Evolutionary conservation across 176 grass and related monocot species (phyloP).

Genomic region (Zoysia pacifica): DNA sequence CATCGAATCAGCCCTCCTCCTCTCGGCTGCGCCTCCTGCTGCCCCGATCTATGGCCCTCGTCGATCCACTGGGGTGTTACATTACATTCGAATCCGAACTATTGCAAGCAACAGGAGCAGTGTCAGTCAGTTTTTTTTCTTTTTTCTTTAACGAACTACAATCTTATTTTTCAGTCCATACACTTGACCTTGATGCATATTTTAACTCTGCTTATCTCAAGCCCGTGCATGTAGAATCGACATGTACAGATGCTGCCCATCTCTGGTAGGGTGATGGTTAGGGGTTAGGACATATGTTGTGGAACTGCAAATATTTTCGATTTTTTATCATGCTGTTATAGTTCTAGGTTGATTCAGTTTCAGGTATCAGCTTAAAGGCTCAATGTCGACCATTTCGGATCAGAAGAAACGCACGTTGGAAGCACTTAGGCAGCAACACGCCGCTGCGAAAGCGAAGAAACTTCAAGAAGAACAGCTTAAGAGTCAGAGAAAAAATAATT

Average conservation of each 20-base stretch:
- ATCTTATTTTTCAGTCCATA: too few relatives aligned
- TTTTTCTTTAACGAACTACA: too few relatives aligned
- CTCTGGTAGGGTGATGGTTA: neutral
- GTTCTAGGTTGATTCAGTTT: neutral
- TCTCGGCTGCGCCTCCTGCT: too few relatives aligned
- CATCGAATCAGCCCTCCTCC: too few relatives aligned
- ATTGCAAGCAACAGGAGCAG: too few relatives aligned
- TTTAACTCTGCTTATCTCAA: too few relatives aligned
- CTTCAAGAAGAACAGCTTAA: constrained; percentile 41
- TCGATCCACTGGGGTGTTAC: too few relatives aligned
- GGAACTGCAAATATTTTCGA: neutral
- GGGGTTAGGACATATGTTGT: neutral
- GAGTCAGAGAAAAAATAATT: constrained; percentile 26
- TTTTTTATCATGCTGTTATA: neutral
- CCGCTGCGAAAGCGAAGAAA: constrained; percentile 59
- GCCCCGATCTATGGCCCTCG: too few relatives aligned
- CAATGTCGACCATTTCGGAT: constrained; percentile 47
- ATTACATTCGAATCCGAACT: too few relatives aligned
- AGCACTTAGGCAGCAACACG: constrained; percentile 49
- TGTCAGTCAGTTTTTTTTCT: too few relatives aligned
- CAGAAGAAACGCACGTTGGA: constrained; percentile 61
- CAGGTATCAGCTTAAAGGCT: neutral
- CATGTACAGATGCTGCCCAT: neutral
- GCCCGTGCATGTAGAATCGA: too few relatives aligned
- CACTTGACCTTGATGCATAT: too few relatives aligned